Base-by-base conservation (phyloP, 1,284 basidiomycete species). In the Leccinum griseonigrum region DNA sequence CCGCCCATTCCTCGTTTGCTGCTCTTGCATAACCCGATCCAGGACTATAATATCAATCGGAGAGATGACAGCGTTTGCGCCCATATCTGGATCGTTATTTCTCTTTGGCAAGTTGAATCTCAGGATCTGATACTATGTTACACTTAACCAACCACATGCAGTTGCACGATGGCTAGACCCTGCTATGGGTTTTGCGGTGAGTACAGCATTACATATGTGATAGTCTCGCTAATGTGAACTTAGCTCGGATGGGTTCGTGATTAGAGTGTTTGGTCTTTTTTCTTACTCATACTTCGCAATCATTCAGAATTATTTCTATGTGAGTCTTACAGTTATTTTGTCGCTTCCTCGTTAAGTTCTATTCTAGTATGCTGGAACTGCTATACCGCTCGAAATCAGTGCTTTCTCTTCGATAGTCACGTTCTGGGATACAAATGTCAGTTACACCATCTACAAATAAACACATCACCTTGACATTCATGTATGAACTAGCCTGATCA, bases 101-200 rank as follows among this genome's bases (percentile, higher is more conserved):
- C n/a, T n/a, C n/a, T n/a, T n/a, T n/a, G n/a, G n/a, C n/a, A n/a
- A n/a, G n/a, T n/a, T n/a, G n/a, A n/a, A n/a, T n/a, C n/a, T n/a
- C n/a, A n/a, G n/a, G n/a, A n/a, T n/a, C n/a, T n/a, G 2, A 34
- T 22, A 7, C 54, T 36, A 10, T 9, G n/a, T 2, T 2, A 10
- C 6, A 4, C 11, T 64, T 28, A 71, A 13, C 48, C 16, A 29
- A 31, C n/a, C 16, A 5, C 14, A 36, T 32, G 18, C 43, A 83
- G 87, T 86, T 60, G 81, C 85, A 50, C 83, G 88, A 59, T 90
- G 87, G 86, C 83, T 90, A 29, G 90, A 92, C 70, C 90, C 90
- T 55, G 86, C 90, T 3, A 77, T 89, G 57, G 90, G 90, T 50
- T 91, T 91, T 68, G 87, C 89, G 5, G 79, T 70, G 43, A 60